Evolutionary conservation across 1,139 yeast genomes (phyloP), one percentile per base, ranked within the genome.

Genomic region (Kazachstania sp.): DNA sequence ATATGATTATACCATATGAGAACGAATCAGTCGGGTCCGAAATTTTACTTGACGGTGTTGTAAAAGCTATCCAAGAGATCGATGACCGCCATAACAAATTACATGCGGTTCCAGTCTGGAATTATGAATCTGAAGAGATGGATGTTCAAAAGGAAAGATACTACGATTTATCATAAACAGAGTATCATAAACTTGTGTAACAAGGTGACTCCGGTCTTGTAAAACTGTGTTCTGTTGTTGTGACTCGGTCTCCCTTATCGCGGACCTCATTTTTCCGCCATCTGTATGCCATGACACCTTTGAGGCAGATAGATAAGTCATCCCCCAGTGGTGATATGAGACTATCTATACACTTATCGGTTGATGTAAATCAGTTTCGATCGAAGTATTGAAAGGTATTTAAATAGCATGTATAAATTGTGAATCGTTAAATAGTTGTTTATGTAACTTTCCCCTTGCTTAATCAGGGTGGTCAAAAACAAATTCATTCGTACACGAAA

Each of bases 1-100:
- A 88, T 63, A 79, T 87, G 15, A 78, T 88, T 39, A 72, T 88
- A 60, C 95, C 95, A 3, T 71, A 82, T 45, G 88, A 87, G 15
- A 54, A 54, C 41, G 65, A 60, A 29, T 45, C 46, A 13, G 49
- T 62, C 13, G 90, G 94, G 2, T 73, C 83, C 11, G 70, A 73
- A 8, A 71, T 88, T 50, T 75, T 88, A 11, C 79, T 86, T n/a
- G 92, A 86, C 60, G 95, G 95, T 1, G 69, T 86, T 12, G 65
- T 70, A 52, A 70, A 82, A 53, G 57, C 70, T 54, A 54, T 71
- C 31, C 68, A 58, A 20, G 54, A 55, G 15, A 41, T 49, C 35
- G 56, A 50, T 29, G 58, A 54, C 9, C 47, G 47, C 11, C 41
- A 34, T 8, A 46, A 46, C 39, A 38, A 30, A 48, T 47, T 28